Conservation (phyloP, 148 eudicot species). For the Chenopodium suecicum region DNA sequence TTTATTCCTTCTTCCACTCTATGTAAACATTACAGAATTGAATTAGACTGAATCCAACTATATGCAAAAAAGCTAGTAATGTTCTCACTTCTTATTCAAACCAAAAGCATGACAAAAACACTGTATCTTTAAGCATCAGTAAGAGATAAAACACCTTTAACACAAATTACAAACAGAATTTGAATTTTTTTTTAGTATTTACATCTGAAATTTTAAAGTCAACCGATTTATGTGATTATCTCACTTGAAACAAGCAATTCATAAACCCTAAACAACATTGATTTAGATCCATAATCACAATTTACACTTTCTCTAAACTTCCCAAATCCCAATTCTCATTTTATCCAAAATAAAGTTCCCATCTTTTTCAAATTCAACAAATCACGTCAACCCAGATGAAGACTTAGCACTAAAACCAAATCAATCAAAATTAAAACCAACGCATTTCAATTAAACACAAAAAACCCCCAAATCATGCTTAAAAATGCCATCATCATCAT, state of each 20-base stretch:
- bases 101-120: not conserved
- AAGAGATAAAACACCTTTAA: not conserved
- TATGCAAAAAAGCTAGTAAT: not conserved
- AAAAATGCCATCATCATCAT: not conserved
- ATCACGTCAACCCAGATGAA: conserved; percentile 1
- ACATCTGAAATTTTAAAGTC: not conserved
- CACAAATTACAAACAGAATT: not conserved
- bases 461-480: not conserved
- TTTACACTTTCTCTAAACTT: not conserved
- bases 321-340: not conserved
- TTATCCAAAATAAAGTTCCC: not conserved
- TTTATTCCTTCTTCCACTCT: conserved; percentile 22
- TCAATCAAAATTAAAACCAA: not conserved
- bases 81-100: not conserved
- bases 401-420: not conserved
- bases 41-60: conserved; percentile 12
- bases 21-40: not conserved
- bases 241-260: not conserved
- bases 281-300: not conserved
- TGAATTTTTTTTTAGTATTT: not conserved
- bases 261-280: not conserved
- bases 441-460: not conserved
- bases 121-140: not conserved
- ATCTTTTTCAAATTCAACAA: not conserved
- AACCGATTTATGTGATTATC: not conserved